phyloP scores from a whole-genome alignment of 1,284 basidiomycete genomes.

The Ustilago loliicola region DNA sequence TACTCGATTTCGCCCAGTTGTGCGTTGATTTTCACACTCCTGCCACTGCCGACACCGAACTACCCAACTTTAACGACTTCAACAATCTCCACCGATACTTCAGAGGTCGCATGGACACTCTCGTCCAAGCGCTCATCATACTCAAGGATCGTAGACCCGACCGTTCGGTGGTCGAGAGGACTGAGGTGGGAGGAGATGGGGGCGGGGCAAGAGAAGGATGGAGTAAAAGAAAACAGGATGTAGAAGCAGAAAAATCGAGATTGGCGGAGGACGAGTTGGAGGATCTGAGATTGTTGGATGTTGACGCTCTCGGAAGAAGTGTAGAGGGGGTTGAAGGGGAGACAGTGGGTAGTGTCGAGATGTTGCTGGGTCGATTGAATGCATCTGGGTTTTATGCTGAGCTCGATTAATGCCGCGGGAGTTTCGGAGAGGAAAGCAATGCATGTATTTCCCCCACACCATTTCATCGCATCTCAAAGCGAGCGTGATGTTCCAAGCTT shows the following conservation, averaged over 20 bases:
- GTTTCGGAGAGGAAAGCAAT: background rate
- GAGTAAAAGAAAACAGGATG: slow-evolving; percentile 31
- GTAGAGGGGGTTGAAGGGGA: slow-evolving; percentile 14
- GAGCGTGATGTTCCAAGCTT: too few relatives aligned
- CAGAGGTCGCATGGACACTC: slow-evolving; percentile 22
- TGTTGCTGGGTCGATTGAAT: slow-evolving; percentile 35
- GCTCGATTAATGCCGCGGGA: slow-evolving; percentile 14
- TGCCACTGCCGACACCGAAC: slow-evolving; percentile 5
- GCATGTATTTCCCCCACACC: too few relatives aligned
- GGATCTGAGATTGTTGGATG: slow-evolving; percentile 40
- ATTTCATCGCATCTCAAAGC: background rate
- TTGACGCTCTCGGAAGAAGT: slow-evolving; percentile 15
- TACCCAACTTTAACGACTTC: slow-evolving; percentile 34
- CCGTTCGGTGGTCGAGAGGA: background rate
- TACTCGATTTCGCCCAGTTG: slow-evolving; percentile 49
- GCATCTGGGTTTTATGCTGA: slow-evolving; percentile 42
- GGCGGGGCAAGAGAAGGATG: background rate
- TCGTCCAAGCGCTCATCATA: slow-evolving; percentile 37
- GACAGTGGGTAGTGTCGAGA: slow-evolving; percentile 20
- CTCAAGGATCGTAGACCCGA: slow-evolving; percentile 23
- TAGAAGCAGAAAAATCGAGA: slow-evolving; percentile 36
- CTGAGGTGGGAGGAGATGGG: background rate
- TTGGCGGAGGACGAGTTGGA: slow-evolving; percentile 33
- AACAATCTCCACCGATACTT: slow-evolving; percentile 22
- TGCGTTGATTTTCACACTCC: slow-evolving; percentile 38